Base-by-base conservation (phyloP, 2,329 filamentous ascomycete genomes). In the Fusarium sulawesiense region DNA sequence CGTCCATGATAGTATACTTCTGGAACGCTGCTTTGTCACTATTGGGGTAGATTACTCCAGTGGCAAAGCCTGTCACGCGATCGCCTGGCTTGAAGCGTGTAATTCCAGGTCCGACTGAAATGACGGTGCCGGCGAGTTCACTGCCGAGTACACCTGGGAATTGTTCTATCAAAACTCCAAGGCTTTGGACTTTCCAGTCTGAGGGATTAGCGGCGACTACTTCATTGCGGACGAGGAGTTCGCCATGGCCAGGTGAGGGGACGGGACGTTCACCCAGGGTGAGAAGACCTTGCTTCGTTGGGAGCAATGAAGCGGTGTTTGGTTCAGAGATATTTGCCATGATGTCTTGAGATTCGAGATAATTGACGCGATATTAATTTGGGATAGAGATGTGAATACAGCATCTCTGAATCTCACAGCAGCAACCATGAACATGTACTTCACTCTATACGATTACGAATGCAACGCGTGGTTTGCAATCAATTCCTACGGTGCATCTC, bases 111-210 rank as follows among this genome's bases (percentile, higher is more conserved):
- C 71, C 68, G 0, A 68, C 37, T 0, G 65, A 70, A 11, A 40
- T 59, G 1, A 73, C 41, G 12, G 45, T 37, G 3, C 70, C 69
- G 1, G 60, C 37, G 13, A 71, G 55, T 11, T 73, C 70, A 21
- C 66, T 70, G 4, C 70, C 69, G 3, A 72, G 56, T 4, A 73
- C 44, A 1, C 66, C 63, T 2, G 70, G 70, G 4, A 59, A 73
- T 3, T 71, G 44, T 5, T 60, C 50, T 30, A 75, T 49, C 42
- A 77, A 74, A 14, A 69, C 16, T 4, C 75, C 71, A 23, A 73
- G 66, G 61, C 75, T 72, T 23, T 78, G 77, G 6, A 79, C 71
- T 60, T 80, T 80, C 75, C 77, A 79, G 69, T 80, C 79, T 6
- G 79, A 56, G 55, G 74, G 61, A 78, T 80, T 80, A 46, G 80